phyloP scores from a whole-genome alignment of 352 stramenopile species.

The Globisporangium sylvaticum region DNA sequence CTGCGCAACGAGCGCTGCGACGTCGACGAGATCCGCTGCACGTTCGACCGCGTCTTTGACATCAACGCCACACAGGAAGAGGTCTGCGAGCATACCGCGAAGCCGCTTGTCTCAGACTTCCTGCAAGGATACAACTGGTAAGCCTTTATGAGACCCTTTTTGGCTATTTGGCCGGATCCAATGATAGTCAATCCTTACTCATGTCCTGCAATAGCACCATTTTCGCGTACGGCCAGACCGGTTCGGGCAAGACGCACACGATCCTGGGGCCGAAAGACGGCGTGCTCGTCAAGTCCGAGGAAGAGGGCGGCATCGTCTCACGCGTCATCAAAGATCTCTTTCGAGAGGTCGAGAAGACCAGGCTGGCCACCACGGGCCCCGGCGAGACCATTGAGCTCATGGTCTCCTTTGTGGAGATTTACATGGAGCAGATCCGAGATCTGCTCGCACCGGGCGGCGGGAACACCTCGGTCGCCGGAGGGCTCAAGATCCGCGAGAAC shows the following conservation, averaged over 20 bases:
- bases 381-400: conserved; percentile 38
- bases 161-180: neutral
- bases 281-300: conserved; percentile 45
- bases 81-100: conserved; percentile 66
- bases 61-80: conserved; percentile 53
- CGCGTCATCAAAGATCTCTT: conserved; percentile 56
- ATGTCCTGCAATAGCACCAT: conserved; percentile 28
- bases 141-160: neutral
- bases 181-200: neutral
- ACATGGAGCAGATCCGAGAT: conserved; percentile 86
- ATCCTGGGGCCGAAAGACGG: conserved; percentile 70
- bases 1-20: conserved; percentile 66
- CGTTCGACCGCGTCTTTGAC: conserved; percentile 71
- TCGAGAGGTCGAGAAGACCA: conserved; percentile 25
- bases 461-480: conserved; percentile 17
- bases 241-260: conserved; percentile 63
- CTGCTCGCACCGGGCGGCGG: conserved; percentile 29
- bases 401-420: conserved; percentile 85
- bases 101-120: conserved; percentile 60
- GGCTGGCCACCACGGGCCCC: neutral
- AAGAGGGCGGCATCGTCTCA: conserved; percentile 63
- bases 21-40: conserved; percentile 71
- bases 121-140: conserved; percentile 77
- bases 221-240: conserved; percentile 53
- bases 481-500: conserved; percentile 76